These are phyloP conservation scores for Sugiyamaella pinicola DNA, from an alignment of 1,139 yeast species.

Conservation along the genomic window DNA sequence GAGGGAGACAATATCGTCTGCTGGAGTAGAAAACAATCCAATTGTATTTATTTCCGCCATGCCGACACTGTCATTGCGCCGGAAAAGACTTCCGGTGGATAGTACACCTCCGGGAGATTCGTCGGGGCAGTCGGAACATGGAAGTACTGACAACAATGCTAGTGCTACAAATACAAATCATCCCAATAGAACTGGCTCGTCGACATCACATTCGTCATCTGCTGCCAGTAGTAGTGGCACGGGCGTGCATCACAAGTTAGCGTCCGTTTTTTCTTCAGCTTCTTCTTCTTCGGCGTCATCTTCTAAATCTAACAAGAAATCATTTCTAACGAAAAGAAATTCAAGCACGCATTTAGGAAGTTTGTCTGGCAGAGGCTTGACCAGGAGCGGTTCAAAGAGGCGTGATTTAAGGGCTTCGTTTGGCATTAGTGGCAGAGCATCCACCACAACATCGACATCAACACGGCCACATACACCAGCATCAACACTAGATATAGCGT, in stretches of 20 bases:
- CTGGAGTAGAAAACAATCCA: neutral
- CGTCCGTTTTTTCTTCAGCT: slow-evolving; percentile 1
- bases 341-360: slow-evolving; percentile 3
- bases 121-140: neutral
- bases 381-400: neutral
- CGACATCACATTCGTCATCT: neutral
- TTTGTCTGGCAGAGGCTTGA: neutral
- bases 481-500: neutral
- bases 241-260: slow-evolving; percentile 6
- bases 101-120: neutral
- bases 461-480: neutral
- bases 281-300: slow-evolving; percentile 5
- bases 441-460: neutral
- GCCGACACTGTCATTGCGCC: slow-evolving; percentile 30
- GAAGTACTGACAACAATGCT: neutral
- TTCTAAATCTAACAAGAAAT: slow-evolving; percentile 1
- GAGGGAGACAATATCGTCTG: neutral
- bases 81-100: slow-evolving; percentile 22
- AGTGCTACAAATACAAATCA: neutral
- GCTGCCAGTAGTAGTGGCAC: neutral
- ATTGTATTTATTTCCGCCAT: slow-evolving; percentile 11
- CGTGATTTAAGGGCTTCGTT: neutral
- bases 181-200: neutral
- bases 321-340: slow-evolving; percentile 2
- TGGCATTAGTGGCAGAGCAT: neutral